These are phyloP conservation scores for Ordospora colligata DNA, from an alignment of 371 early-diverging fungal genomes.

Conservation along the genomic window DNA sequence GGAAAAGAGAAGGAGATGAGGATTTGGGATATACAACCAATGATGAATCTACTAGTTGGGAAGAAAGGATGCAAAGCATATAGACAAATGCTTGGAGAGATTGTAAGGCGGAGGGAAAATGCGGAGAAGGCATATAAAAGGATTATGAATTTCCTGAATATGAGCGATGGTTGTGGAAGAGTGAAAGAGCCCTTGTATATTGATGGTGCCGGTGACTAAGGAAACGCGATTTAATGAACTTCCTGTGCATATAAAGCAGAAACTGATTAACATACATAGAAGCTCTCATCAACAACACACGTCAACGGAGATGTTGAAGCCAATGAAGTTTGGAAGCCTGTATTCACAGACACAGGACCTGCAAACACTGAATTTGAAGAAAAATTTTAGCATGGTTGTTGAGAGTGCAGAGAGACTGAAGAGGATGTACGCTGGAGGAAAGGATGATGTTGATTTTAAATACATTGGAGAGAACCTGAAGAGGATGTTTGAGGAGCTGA, in stretches of 20 bases:
- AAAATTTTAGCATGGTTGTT: constrained; percentile 8
- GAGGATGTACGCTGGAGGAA: background rate
- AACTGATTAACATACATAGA: constrained; percentile 25
- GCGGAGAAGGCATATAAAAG: background rate
- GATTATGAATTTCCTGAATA: background rate
- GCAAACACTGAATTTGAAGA: constrained; percentile 12
- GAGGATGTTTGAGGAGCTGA: constrained; percentile 2
- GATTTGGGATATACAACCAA: constrained; percentile 30
- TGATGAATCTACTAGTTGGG: constrained; percentile 40
- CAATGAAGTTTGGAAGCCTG: background rate
- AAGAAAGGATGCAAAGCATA: constrained; percentile 48
- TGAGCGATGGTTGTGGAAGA: background rate
- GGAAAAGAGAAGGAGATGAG: background rate
- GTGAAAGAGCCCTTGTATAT: background rate
- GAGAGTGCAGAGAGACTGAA: constrained; percentile 14
- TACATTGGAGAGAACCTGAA: constrained; percentile 13
- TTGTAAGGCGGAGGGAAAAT: background rate
- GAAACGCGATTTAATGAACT: constrained; percentile 27
- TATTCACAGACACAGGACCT: constrained; percentile 20
- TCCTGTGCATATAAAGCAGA: constrained; percentile 27
- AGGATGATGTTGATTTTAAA: background rate
- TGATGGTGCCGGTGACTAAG: background rate
- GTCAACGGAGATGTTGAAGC: background rate
- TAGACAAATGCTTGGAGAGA: constrained; percentile 25
- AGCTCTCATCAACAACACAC: constrained; percentile 9